Evolutionary conservation across 2,329 filamentous ascomycete species (phyloP), one percentile per base, ranked within the genome.

Genomic region (Akanthomyces muscarius): DNA sequence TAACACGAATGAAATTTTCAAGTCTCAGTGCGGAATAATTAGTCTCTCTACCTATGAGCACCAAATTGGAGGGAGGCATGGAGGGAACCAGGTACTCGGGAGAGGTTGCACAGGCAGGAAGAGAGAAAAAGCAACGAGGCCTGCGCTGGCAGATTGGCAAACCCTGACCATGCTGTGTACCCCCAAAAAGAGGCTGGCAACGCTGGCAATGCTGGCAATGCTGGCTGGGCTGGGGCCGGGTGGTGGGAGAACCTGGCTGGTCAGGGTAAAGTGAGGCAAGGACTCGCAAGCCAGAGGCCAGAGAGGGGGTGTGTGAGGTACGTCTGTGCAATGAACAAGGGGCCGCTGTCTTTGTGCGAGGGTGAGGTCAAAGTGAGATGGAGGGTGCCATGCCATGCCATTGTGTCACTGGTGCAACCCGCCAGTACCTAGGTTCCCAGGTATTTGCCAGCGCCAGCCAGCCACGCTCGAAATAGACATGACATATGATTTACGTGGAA

Each of bases 361-460:
- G 45, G 56, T 59, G 47, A 59, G 47, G 33, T 16, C 36, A 42
- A 51, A 41, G 56, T 59, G 56, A 59, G 45, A 50, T 28, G 41
- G 53, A 55, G 2, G 18, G 25, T 16, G 13, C 33, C 33, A 13
- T 16, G 13, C 33, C 6, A 13, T 16, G 13, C 3, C 38, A 16
- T 28, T 25, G 38, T 44, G 23, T 16, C 30, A n/a, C 18, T 36
- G 28, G 18, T 23, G 25, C 25, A 16, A 8, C 33, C 33, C 8
- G 33, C 33, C 6, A 36, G 33, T 36, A 36, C 33, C 33, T 10
- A 30, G 28, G 6, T 4, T 36, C 6, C 6, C 33, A 21, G 28
- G 6, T 25, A 23, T 30, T 30, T 28, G 23, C 45, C 45, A 28
- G 45, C 23, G 45, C 23, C 45, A 48, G 45, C 23, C 45, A 48